These are phyloP conservation scores for Termitomyces sp. DNA, from an alignment of 768 basidiomycete species.

Conservation along the genomic window DNA sequence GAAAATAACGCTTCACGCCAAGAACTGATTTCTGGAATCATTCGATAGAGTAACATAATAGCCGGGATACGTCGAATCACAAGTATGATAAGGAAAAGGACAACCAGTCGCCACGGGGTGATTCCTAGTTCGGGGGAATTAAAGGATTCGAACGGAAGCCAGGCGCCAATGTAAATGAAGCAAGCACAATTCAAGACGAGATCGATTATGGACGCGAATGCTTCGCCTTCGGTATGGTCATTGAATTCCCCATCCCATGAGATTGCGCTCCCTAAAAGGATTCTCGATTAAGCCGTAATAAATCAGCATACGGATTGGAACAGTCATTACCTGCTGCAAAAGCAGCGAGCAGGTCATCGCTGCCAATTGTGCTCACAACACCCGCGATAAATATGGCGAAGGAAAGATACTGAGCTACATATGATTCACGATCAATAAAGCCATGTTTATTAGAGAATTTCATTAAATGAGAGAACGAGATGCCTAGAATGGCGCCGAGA, in stretches of 20 bases:
- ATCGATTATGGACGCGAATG: slow-evolving; percentile 89
- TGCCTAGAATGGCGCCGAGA: slow-evolving; percentile 60
- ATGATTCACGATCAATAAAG: slow-evolving; percentile 78
- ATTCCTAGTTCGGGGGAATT: slow-evolving; percentile 53
- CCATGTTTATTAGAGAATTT: slow-evolving; percentile 58
- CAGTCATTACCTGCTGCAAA: slow-evolving; percentile 64
- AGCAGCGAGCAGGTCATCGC: slow-evolving; percentile 84
- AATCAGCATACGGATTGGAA: not conserved
- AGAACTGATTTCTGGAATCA: slow-evolving; percentile 81
- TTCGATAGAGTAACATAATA: slow-evolving; percentile 70
- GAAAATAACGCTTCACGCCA: slow-evolving; percentile 88
- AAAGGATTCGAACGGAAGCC: slow-evolving; percentile 67
- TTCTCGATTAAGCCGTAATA: slow-evolving; percentile 5
- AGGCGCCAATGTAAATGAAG: slow-evolving; percentile 86
- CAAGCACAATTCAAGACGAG: slow-evolving; percentile 77
- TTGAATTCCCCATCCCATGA: slow-evolving; percentile 91
- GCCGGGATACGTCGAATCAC: slow-evolving; percentile 76
- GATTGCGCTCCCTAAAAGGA: slow-evolving; percentile 40
- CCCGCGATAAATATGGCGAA: slow-evolving; percentile 73
- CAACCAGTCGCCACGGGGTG: slow-evolving; percentile 63
- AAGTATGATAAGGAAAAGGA: slow-evolving; percentile 65
- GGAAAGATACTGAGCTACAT: slow-evolving; percentile 79
- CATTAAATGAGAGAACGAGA: slow-evolving; percentile 70
- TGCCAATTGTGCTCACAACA: slow-evolving; percentile 74
- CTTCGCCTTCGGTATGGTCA: slow-evolving; percentile 73